Evolutionary conservation across 2,329 filamentous ascomycete species (phyloP), one percentile per base, ranked within the genome.

Genomic region (Talaromyces amestolkiae): DNA sequence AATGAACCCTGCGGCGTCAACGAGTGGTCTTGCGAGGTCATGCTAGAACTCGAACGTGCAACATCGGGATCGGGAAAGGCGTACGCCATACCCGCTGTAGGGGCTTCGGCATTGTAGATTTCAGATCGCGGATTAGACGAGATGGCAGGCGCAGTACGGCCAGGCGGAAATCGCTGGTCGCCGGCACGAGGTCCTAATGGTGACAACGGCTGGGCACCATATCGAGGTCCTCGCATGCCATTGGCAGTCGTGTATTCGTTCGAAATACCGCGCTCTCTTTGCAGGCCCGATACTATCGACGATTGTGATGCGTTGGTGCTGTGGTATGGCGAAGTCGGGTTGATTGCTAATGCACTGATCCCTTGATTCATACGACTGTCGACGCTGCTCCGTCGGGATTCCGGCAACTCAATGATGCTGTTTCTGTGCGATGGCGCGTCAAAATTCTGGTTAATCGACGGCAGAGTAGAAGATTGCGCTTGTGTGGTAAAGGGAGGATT

Each of bases 381-480:
- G 22, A 83, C 73, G 63, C 81, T 83, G 70, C 81, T 82, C 47
- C 81, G 80, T 54, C 81, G 78, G 11, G 81, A 83, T 65, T 83
- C 81, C 19, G 78, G 68, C 17, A 75, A 75, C n/a, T 82, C 79
- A 15, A 69, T 72, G 43, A 74, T 75, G 70, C 77, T 81, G 27
- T 73, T 73, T 37, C 78, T 76, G 24, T 84, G 80, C 0, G 81
- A 78, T 37, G 78, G 74, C 6, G 81, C 80, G 58, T 87, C 85
- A 54, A 83, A 81, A 67, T 85, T 85, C 69, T 87, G 85, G 61
- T 86, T 87, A 68, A 88, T 82, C 0, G 85, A 85, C 2, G 86
- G 86, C 10, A 88, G 75, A 47, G 80, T 76, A 69, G 78, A 78
- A 68, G 71, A 79, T 37, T 73, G 78, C 68, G 75, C 80, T 58